A percentile compares a stretch with the other conserved stretches of the same genome.
Conservation (phyloP, 2,329 filamentous ascomycete species). For the Penicillium sp. region DNA sequence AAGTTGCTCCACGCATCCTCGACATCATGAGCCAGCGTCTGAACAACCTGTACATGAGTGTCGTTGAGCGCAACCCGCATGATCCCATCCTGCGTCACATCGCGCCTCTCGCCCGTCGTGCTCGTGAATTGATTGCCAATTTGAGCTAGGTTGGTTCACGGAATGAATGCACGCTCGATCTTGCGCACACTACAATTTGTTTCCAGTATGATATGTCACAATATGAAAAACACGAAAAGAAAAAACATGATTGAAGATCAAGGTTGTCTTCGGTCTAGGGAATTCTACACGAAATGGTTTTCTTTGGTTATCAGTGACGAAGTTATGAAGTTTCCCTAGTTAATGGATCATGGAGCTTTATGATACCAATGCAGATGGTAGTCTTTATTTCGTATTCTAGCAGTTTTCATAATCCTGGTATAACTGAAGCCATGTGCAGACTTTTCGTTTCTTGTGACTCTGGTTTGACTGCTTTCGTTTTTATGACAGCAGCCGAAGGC, state of each 20-base stretch:
- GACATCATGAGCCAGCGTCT: conserved; percentile 60
- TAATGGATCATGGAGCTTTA: background rate
- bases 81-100: conserved; percentile 57
- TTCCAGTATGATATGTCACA: conserved; percentile 16
- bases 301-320: conserved; percentile 5
- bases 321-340: conserved; percentile 5
- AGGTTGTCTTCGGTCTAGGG: background rate
- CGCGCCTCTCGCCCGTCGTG: conserved; percentile 47
- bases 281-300: background rate
- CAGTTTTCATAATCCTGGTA: background rate
- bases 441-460: too few relatives aligned
- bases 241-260: conserved; percentile 10
- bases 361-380: conserved; percentile 1
- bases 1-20: conserved; percentile 62
- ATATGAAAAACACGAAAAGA: conserved; percentile 10
- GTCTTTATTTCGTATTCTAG: background rate
- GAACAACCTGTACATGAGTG: conserved; percentile 58
- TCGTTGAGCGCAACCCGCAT: conserved; percentile 55
- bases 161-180: background rate
- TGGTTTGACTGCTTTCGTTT: too few relatives aligned
- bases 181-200: conserved; percentile 7
- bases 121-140: conserved; percentile 37
- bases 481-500: too few relatives aligned
- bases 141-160: background rate
- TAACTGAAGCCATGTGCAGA: too few relatives aligned